These are phyloP conservation scores for Simplicillium sp. DNA, from an alignment of 2,329 filamentous ascomycete species.

Conservation along the genomic window DNA sequence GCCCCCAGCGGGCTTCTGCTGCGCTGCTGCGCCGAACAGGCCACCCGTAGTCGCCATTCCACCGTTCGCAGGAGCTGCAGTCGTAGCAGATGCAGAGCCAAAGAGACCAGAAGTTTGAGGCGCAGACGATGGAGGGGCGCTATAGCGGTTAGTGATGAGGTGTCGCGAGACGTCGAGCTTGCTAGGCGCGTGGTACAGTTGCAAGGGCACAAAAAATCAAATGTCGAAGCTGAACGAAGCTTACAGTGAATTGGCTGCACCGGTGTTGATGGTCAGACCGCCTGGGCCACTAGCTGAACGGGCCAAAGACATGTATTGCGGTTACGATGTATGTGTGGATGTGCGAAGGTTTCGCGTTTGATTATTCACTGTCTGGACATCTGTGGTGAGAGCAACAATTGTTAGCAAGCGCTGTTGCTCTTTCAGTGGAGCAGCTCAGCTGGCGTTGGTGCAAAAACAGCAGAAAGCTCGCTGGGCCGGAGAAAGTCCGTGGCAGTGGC, in stretches of 20 bases:
- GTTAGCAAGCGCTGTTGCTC: background rate
- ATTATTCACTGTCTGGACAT: slow-evolving; percentile 4
- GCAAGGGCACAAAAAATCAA: too few species aligned
- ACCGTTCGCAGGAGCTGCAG: slow-evolving; percentile 17
- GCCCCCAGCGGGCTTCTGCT: slow-evolving; percentile 15
- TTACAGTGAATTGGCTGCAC: slow-evolving; percentile 43
- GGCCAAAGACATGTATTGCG: slow-evolving; percentile 33
- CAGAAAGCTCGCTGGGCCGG: slow-evolving; percentile 1
- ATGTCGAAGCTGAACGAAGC: slow-evolving; percentile 3
- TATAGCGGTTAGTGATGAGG: slow-evolving; percentile 4
- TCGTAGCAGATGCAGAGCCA: slow-evolving; percentile 17
- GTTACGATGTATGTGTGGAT: too few species aligned
- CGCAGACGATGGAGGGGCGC: slow-evolving; percentile 17
- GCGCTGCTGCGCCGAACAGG: slow-evolving; percentile 21
- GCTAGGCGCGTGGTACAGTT: too few species aligned
- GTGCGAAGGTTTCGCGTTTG: slow-evolving; percentile 1
- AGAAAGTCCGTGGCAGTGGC: background rate
- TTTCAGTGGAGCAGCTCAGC: background rate
- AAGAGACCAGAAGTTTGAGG: slow-evolving; percentile 26
- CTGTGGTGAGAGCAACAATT: background rate
- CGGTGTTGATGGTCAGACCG: slow-evolving; percentile 55
- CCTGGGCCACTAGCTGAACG: slow-evolving; percentile 51
- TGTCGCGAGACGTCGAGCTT: too few species aligned
- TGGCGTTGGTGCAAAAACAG: too few species aligned
- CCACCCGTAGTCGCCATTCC: slow-evolving; percentile 26